Evolutionary conservation across 1,284 basidiomycete genomes (phyloP).

Genomic region (Boletus austroedulis): DNA sequence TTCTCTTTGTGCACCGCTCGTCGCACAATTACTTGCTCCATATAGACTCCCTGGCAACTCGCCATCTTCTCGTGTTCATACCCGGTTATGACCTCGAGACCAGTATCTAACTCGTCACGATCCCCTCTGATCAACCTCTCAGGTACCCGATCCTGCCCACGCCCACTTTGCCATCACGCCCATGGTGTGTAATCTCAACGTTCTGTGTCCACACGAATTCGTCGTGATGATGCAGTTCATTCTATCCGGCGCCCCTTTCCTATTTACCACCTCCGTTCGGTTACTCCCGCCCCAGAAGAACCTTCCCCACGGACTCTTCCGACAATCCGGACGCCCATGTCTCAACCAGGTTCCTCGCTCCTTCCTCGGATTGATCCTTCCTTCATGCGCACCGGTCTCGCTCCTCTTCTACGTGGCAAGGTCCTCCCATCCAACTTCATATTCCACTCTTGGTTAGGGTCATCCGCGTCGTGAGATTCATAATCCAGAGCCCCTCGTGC

Average conservation of each 20-base stretch:
- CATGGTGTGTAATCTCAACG: neutral
- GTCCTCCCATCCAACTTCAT: slow-evolving; percentile 3
- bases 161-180: neutral
- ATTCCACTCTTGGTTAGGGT: slow-evolving; percentile 22
- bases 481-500: slow-evolving; percentile 33
- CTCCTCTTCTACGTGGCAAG: slow-evolving; percentile 3
- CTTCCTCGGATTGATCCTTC: slow-evolving; percentile 4
- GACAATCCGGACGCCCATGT: slow-evolving; percentile 13
- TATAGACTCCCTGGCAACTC: slow-evolving; percentile 25
- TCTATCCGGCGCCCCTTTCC: slow-evolving; percentile 10
- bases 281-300: slow-evolving; percentile 21
- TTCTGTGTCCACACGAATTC: neutral
- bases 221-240: slow-evolving; percentile 4
- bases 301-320: slow-evolving; percentile 24
- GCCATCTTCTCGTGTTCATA: slow-evolving; percentile 19
- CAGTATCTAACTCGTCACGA: neutral
- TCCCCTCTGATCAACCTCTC: slow-evolving; percentile 2
- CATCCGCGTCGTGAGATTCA: slow-evolving; percentile 28
- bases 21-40: slow-evolving; percentile 9
- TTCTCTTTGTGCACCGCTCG: slow-evolving; percentile 7
- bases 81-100: slow-evolving; percentile 9
- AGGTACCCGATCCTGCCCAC: slow-evolving; percentile 1
- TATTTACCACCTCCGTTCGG: slow-evolving; percentile 32
- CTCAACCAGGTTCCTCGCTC: neutral
- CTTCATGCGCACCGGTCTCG: neutral